Percentiles rank a stretch among this genome's conserved stretches.
Conservation (phyloP, 1,284 basidiomycete genomes). For the Cryptococcus sp. region DNA sequence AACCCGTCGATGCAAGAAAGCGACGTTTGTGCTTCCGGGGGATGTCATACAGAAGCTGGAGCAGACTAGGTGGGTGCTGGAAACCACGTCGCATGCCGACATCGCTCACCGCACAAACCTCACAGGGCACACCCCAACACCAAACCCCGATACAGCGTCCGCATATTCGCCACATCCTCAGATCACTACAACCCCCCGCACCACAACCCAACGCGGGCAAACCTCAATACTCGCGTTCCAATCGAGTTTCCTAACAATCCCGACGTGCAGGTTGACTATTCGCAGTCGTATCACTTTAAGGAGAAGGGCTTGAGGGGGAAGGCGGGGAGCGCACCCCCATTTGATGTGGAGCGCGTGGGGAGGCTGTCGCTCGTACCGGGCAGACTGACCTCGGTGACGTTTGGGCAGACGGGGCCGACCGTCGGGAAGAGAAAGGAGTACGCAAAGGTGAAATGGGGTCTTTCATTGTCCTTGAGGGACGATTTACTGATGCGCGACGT, state of each 20-base stretch:
- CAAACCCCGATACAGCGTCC: constrained; percentile 52
- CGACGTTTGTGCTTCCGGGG: constrained; percentile 28
- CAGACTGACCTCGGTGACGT: constrained; percentile 66
- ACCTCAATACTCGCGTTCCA: constrained; percentile 49
- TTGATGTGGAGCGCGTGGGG: constrained; percentile 64
- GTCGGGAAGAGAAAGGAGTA: constrained; percentile 44
- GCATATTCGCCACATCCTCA: constrained; percentile 88
- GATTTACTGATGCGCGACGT: background rate
- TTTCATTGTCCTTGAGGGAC: background rate
- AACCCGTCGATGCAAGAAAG: constrained; percentile 28
- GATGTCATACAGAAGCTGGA: constrained; percentile 41
- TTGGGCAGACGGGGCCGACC: constrained; percentile 76
- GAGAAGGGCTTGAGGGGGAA: constrained; percentile 92
- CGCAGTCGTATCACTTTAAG: constrained; percentile 62
- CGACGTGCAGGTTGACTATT: constrained; percentile 80
- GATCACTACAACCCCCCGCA: constrained; percentile 61
- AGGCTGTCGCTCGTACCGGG: constrained; percentile 54
- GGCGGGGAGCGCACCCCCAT: constrained; percentile 89
- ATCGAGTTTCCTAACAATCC: constrained; percentile 90
- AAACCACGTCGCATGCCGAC: background rate
- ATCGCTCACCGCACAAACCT: background rate
- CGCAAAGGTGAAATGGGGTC: constrained; percentile 36
- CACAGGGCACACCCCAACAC: constrained; percentile 27
- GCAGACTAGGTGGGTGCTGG: constrained; percentile 27
- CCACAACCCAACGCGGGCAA: constrained; percentile 38